Percentiles rank a stretch among this genome's conserved stretches.
Evolutionary conservation across 257 asterid species (phyloP).

Genomic region (Avicennia marina): DNA sequence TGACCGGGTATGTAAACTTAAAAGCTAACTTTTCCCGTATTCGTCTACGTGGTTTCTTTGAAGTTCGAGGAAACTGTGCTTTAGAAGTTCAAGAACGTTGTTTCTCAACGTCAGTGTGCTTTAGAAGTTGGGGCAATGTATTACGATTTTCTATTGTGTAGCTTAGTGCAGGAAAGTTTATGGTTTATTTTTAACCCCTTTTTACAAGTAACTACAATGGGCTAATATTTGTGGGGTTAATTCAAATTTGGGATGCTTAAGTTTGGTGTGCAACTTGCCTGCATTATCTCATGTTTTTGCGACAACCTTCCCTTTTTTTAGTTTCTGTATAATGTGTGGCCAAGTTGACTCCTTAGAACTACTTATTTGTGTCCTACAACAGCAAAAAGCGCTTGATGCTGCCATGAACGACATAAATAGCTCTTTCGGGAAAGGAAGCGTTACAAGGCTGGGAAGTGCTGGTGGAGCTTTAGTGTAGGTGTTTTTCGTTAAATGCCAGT

Average conservation of each 20-base stretch:
- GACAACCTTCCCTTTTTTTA: not conserved
- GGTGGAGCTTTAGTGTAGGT: slow-evolving; percentile 98
- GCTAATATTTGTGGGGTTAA: not conserved
- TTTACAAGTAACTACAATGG: not conserved
- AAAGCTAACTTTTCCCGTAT: not conserved
- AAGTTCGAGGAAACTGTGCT: not conserved
- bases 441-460: slow-evolving; percentile 92
- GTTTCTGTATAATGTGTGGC: not conserved
- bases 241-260: not conserved
- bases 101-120: not conserved
- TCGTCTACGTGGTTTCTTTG: not conserved
- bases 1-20: slow-evolving; percentile 63
- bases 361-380: slow-evolving; percentile 16
- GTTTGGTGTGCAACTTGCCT: not conserved
- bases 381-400: slow-evolving; percentile 96
- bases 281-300: no score
- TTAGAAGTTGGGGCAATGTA: not conserved
- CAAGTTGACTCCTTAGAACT: slow-evolving; percentile 7
- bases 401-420: slow-evolving; percentile 95
- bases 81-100: not conserved
- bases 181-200: not conserved
- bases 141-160: not conserved
- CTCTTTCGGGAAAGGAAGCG: slow-evolving; percentile 97
- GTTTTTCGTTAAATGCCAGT: slow-evolving; percentile 14
- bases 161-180: not conserved